Conservation (phyloP, 78 protist genomes). For the Polysphondylium violaceum region DNA sequence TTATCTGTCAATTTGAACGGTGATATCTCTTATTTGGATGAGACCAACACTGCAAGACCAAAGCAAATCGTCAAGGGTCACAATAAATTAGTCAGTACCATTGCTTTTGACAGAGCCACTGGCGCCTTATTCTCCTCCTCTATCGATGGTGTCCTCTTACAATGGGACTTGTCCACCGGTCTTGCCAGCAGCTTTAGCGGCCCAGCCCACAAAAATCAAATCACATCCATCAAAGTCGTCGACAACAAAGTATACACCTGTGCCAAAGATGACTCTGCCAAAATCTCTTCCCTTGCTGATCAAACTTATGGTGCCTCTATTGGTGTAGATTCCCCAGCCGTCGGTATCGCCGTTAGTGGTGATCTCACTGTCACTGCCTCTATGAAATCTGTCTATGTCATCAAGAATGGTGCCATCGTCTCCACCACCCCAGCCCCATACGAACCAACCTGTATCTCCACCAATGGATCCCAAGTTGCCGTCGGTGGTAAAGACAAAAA, state of each 20-base stretch:
- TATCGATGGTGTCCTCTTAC: conserved; percentile 64
- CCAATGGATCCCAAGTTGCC: conserved; percentile 74
- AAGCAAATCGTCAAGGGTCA: conserved; percentile 85
- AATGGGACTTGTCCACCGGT: conserved; percentile 81
- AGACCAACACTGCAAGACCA: conserved; percentile 70
- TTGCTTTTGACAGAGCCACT: conserved; percentile 66
- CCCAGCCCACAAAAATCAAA: conserved; percentile 83
- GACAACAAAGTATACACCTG: conserved; percentile 73
- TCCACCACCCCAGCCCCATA: conserved; percentile 41
- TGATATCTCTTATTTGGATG: conserved; percentile 78
- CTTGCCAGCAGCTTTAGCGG: conserved; percentile 47
- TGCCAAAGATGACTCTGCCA: conserved; percentile 81
- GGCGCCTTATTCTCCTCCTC: conserved; percentile 75
- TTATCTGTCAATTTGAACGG: conserved; percentile 87
- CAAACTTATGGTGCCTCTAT: conserved; percentile 47
- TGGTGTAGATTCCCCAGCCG: conserved; percentile 68
- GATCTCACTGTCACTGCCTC: conserved; percentile 76
- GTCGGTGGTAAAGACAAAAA: conserved; percentile 84
- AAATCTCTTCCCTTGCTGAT: conserved; percentile 46
- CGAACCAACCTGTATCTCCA: conserved; percentile 68
- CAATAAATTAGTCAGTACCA: conserved; percentile 85
- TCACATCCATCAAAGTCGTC: conserved; percentile 37
- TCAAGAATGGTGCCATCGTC: conserved; percentile 77
- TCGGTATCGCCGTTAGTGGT: conserved; percentile 40
- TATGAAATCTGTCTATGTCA: conserved; percentile 60